Evolutionary conservation across 1,284 basidiomycete species (phyloP).

Genomic region (Tilletia caries): DNA sequence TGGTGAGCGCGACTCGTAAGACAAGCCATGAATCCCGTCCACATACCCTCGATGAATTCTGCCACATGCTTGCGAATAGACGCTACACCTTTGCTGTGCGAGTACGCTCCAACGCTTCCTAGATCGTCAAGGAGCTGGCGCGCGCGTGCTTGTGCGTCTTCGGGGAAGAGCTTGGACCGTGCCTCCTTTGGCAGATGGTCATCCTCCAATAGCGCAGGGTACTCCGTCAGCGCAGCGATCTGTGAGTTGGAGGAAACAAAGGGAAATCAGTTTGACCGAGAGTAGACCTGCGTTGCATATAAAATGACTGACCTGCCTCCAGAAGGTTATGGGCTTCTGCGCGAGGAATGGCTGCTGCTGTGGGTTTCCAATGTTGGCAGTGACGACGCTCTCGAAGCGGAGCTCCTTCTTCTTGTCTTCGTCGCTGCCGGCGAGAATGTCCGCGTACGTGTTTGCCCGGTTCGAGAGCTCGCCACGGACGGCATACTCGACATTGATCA

Average conservation of each 20-base stretch:
- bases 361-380: constrained; percentile 96
- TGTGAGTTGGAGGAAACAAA: constrained; percentile 49
- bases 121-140: constrained; percentile 77
- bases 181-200: constrained; percentile 38
- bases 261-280: not conserved
- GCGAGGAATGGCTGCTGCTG: constrained; percentile 85
- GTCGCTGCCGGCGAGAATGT: constrained; percentile 25
- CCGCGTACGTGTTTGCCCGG: constrained; percentile 75
- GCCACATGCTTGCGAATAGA: constrained; percentile 84
- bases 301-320: constrained; percentile 70
- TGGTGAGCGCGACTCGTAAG: no score
- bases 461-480: constrained; percentile 92
- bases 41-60: constrained; percentile 78
- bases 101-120: constrained; percentile 91
- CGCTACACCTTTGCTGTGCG: constrained; percentile 88
- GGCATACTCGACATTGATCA: constrained; percentile 88
- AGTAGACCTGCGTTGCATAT: not conserved
- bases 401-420: constrained; percentile 60
- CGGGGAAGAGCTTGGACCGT: constrained; percentile 63
- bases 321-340: constrained; percentile 88
- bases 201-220: constrained; percentile 73
- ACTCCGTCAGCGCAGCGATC: constrained; percentile 87
- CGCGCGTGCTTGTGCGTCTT: constrained; percentile 79
- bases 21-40: no score
- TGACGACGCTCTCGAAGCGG: constrained; percentile 85